Evolutionary conservation across 352 stramenopile genomes (phyloP).

Genomic region (Pythium aristosporum): DNA sequence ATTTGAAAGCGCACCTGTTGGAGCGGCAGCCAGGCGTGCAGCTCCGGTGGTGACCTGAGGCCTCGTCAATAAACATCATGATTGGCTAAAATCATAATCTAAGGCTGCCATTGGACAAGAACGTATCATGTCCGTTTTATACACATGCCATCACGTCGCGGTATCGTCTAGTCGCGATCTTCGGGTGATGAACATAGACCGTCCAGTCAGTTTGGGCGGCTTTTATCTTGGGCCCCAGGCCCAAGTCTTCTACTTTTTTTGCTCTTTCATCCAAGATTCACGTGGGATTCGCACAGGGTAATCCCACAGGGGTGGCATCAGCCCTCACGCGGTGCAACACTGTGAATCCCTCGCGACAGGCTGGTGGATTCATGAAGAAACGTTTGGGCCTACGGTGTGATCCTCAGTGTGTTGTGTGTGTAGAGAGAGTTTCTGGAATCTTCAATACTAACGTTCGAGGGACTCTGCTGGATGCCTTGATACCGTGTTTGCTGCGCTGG

Average conservation of each 20-base stretch:
- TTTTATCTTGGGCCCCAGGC: neutral
- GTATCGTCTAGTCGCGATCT: slow-evolving; percentile 11
- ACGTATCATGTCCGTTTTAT: neutral
- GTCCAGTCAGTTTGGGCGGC: neutral
- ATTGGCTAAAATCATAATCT: neutral
- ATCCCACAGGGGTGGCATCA: too few relatives aligned
- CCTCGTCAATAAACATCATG: neutral
- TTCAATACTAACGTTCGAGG: too few relatives aligned
- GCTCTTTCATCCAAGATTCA: neutral
- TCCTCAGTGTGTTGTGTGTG: too few relatives aligned
- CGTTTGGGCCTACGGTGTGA: too few relatives aligned
- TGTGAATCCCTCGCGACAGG: too few relatives aligned
- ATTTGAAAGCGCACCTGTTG: neutral
- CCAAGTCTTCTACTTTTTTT: neutral
- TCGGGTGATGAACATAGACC: neutral
- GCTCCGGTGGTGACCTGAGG: neutral
- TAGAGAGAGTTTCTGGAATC: too few relatives aligned
- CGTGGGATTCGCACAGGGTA: too few relatives aligned
- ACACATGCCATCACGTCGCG: slow-evolving; percentile 1
- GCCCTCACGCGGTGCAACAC: too few relatives aligned
- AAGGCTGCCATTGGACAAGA: neutral
- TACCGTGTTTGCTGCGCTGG: too few relatives aligned
- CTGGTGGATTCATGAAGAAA: too few relatives aligned
- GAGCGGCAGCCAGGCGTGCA: neutral
- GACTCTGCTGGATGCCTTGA: too few relatives aligned